phyloP scores from a whole-genome alignment of 768 basidiomycete species.

The Rhizopogon roseolus region DNA sequence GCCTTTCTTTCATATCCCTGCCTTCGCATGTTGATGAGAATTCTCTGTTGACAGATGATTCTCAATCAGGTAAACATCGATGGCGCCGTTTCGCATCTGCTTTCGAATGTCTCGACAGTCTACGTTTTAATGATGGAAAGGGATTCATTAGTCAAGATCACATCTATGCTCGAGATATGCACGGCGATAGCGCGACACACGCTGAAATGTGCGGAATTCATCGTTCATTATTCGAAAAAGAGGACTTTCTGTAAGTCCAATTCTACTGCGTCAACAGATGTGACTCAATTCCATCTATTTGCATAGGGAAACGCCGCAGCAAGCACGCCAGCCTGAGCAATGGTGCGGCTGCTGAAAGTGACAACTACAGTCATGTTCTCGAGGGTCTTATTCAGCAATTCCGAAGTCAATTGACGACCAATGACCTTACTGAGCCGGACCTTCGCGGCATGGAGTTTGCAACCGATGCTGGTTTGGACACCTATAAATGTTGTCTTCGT shows the following conservation, averaged over 20 bases:
- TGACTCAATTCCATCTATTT: neutral
- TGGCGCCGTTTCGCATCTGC: neutral
- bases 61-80: neutral
- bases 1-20: neutral
- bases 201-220: conserved; percentile 1
- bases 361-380: neutral
- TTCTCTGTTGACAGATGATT: neutral
- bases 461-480: neutral
- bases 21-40: neutral
- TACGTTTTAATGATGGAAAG: conserved; percentile 2
- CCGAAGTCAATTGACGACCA: neutral
- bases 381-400: conserved; percentile 3
- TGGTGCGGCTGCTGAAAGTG: neutral
- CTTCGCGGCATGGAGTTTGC: neutral
- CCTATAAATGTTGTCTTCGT: conserved; percentile 6
- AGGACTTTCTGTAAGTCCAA: conserved; percentile 2
- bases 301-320: neutral
- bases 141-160: neutral
- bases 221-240: neutral
- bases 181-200: neutral
- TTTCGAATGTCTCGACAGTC: neutral
- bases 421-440: neutral
- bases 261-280: neutral
- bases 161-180: neutral
- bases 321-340: neutral